Evolutionary conservation across 169 alveolate species (phyloP).

Genomic region (Cryptosporidium bovis): DNA sequence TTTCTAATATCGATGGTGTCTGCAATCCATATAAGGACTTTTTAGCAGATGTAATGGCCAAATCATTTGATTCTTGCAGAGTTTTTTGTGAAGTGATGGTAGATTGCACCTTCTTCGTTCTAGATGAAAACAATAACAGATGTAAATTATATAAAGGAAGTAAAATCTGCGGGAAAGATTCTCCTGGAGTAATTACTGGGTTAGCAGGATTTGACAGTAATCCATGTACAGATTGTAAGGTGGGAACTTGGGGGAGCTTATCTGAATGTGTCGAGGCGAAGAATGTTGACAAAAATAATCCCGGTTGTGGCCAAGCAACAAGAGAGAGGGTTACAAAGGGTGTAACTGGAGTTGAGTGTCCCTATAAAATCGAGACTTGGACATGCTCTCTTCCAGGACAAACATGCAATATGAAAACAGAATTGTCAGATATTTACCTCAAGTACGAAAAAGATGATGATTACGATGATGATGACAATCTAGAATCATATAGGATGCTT

Average conservation of each 20-base stretch:
- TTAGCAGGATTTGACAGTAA: conserved; percentile 57
- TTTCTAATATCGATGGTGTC: conserved; percentile 50
- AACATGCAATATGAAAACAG: conserved; percentile 61
- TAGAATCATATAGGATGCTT: conserved; percentile 30
- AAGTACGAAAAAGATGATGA: conserved; percentile 10
- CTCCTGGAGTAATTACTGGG: conserved; percentile 53
- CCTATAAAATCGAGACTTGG: conserved; percentile 61
- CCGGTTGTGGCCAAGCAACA: conserved; percentile 41
- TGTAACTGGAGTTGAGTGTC: conserved; percentile 24
- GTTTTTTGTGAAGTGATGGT: conserved; percentile 34
- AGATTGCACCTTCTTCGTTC: conserved; percentile 41
- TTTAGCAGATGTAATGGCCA: conserved; percentile 62
- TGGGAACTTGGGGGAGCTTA: conserved; percentile 47
- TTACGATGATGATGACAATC: neutral
- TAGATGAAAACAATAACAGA: conserved; percentile 42
- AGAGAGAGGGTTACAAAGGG: conserved; percentile 27
- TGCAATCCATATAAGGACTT: conserved; percentile 12
- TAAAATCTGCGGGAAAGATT: conserved; percentile 42
- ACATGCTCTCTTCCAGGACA: conserved; percentile 65
- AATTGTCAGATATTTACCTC: conserved; percentile 36
- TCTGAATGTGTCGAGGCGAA: conserved; percentile 40
- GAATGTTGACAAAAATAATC: conserved; percentile 6
- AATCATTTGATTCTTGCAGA: conserved; percentile 56
- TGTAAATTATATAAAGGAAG: conserved; percentile 60
- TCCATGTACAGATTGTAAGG: conserved; percentile 56